Evolutionary conservation across 2,329 filamentous ascomycete genomes (phyloP).

Genomic region (Graphilbum fragrans): DNA sequence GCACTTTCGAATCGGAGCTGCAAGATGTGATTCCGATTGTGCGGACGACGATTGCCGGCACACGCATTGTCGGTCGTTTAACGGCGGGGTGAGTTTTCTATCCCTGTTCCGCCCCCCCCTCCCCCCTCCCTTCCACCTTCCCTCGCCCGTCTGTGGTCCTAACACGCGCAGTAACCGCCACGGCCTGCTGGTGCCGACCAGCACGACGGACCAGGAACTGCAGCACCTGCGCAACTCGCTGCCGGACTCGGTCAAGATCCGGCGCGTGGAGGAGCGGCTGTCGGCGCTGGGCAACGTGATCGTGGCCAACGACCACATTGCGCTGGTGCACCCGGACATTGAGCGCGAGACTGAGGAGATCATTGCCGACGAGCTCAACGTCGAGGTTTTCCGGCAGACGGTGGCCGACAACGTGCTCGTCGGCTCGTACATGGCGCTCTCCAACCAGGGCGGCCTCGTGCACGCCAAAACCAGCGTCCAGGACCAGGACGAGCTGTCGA

Average conservation of each 20-base stretch:
- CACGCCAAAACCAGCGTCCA: constrained; percentile 95
- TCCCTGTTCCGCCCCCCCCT: too few relatives aligned
- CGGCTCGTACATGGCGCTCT: constrained; percentile 90
- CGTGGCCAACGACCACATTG: constrained; percentile 91
- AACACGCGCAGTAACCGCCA: constrained; percentile 88
- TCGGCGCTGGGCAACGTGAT: constrained; percentile 96
- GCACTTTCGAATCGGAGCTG: constrained; percentile 93
- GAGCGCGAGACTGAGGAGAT: constrained; percentile 99
- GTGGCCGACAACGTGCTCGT: constrained; percentile 95
- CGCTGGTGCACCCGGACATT: constrained; percentile 88
- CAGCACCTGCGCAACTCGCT: constrained; percentile 94
- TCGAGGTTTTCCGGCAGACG: constrained; percentile 87
- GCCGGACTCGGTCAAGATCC: constrained; percentile 83
- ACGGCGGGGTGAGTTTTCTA: constrained; percentile 68
- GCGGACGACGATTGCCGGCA: constrained; percentile 92
- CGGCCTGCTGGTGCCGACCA: constrained; percentile 89
- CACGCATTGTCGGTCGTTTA: constrained; percentile 87
- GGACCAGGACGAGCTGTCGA: constrained; percentile 94
- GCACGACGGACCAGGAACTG: constrained; percentile 94
- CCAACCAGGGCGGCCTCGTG: constrained; percentile 91
- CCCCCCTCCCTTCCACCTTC: too few relatives aligned
- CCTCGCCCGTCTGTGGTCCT: too few relatives aligned
- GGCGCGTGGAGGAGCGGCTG: constrained; percentile 93
- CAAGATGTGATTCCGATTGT: constrained; percentile 96
- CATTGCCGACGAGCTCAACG: constrained; percentile 83